A percentile compares a stretch with the other conserved stretches of the same genome.
Conservation (phyloP, 106 monocot species). For the Acorus gramineus region DNA sequence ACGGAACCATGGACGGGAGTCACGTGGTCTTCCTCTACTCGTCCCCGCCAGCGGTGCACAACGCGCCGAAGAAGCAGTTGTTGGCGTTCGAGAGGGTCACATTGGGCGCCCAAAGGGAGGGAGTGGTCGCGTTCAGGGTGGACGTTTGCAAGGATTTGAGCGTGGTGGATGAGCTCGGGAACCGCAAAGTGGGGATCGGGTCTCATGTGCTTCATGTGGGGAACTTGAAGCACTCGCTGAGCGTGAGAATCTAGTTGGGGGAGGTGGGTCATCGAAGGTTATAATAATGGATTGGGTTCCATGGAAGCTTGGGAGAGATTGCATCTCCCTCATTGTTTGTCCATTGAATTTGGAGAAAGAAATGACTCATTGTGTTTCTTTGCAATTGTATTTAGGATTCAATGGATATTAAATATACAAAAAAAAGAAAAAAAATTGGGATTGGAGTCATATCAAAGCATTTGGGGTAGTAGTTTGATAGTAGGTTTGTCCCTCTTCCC, state of each 20-base stretch:
- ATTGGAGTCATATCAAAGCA: too few relatives aligned
- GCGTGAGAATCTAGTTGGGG: slow-evolving; percentile 33
- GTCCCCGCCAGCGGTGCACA: slow-evolving; percentile 65
- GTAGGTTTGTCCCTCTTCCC: too few relatives aligned
- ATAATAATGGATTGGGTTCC: background rate
- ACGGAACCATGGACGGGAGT: slow-evolving; percentile 32
- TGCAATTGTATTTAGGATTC: too few relatives aligned
- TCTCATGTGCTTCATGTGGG: slow-evolving; percentile 73
- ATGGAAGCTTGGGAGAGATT: too few relatives aligned
- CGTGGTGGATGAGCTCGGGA: slow-evolving; percentile 68
- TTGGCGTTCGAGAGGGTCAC: slow-evolving; percentile 74
- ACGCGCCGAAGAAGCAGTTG: slow-evolving; percentile 69
- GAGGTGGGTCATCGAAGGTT: too few relatives aligned
- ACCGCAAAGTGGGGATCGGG: slow-evolving; percentile 68
- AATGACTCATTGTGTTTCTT: too few relatives aligned
- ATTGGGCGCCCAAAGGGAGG: slow-evolving; percentile 21
- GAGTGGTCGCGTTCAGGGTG: slow-evolving; percentile 59
- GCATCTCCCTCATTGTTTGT: too few relatives aligned
- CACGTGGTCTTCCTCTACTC: slow-evolving; percentile 80
- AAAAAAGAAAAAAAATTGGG: too few relatives aligned
- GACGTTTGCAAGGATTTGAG: slow-evolving; percentile 86
- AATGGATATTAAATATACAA: too few relatives aligned
- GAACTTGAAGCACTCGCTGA: slow-evolving; percentile 74
- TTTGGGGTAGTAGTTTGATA: too few relatives aligned
- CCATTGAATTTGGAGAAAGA: too few relatives aligned